Percentiles rank a stretch among this genome's conserved stretches.
Conservation (phyloP, 495 filamentous ascomycete genomes). For the Chaetomium fimeti region DNA sequence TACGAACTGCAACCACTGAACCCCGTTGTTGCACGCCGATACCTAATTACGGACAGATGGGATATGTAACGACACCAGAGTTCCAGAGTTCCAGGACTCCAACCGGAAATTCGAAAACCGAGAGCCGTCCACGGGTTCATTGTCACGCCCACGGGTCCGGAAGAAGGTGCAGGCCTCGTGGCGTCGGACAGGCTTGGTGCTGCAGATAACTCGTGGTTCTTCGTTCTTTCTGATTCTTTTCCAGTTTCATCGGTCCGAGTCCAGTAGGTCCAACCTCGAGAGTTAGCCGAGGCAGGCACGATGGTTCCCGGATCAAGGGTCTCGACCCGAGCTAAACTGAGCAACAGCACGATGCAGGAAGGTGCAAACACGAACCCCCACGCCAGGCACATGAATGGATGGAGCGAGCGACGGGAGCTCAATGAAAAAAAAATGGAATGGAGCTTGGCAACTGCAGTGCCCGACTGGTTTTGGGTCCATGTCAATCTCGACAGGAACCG, state of each 20-base stretch:
- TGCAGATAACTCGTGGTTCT: neutral
- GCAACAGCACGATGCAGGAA: neutral
- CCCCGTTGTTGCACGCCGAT: neutral
- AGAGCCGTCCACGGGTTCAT: neutral
- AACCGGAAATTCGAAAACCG: neutral
- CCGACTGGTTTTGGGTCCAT: constrained; percentile 1
- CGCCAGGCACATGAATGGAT: neutral
- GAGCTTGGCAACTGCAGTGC: neutral
- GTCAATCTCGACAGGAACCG: neutral
- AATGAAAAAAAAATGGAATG: neutral
- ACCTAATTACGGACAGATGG: neutral
- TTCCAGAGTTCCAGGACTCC: neutral
- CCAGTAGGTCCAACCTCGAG: neutral
- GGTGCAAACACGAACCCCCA: constrained; percentile 3
- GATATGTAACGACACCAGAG: neutral
- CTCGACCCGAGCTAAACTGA: neutral
- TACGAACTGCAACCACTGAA: neutral
- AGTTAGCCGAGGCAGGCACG: neutral
- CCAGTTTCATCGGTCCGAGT: no score
- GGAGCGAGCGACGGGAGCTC: neutral
- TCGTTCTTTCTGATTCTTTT: no score
- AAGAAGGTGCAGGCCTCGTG: constrained; percentile 3
- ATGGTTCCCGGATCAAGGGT: neutral
- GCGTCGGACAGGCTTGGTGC: neutral
- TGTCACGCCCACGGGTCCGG: neutral